Evolutionary conservation across 2,329 filamentous ascomycete genomes (phyloP).

Genomic region (Pleomassaria siparia): DNA sequence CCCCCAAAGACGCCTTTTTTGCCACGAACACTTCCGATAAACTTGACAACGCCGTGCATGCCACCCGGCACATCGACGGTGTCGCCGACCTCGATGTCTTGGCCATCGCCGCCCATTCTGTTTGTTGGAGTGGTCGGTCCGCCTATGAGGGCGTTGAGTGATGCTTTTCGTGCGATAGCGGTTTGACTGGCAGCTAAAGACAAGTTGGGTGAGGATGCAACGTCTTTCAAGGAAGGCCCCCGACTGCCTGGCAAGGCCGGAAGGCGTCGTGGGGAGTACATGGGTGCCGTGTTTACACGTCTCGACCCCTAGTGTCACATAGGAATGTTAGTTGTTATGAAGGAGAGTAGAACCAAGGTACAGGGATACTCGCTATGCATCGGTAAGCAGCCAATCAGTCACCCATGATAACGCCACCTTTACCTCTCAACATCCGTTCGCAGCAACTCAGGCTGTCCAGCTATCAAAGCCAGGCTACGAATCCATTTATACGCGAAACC

Average conservation of each 20-base stretch:
- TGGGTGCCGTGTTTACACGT: no score
- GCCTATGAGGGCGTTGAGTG: slow-evolving; percentile 67
- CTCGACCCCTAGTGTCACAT: no score
- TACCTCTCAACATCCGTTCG: no score
- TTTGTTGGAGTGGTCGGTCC: slow-evolving; percentile 44
- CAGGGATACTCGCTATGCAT: no score
- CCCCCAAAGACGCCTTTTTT: slow-evolving; percentile 92
- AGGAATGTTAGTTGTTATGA: no score
- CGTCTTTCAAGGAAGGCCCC: slow-evolving; percentile 45
- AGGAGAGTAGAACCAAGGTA: no score
- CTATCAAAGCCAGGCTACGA: no score
- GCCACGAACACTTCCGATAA: slow-evolving; percentile 80
- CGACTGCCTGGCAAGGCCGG: slow-evolving; percentile 35
- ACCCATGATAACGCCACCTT: no score
- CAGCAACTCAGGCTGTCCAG: no score
- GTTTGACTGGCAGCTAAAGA: slow-evolving; percentile 40
- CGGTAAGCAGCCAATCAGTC: no score
- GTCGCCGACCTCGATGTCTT: slow-evolving; percentile 73
- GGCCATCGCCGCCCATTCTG: slow-evolving; percentile 49
- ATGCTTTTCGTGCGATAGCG: slow-evolving; percentile 68
- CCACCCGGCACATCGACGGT: slow-evolving; percentile 87
- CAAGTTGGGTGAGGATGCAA: slow-evolving; percentile 48
- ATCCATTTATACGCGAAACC: no score
- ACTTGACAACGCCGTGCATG: slow-evolving; percentile 88
- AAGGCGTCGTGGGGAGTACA: no score